Percentiles rank a stretch among this genome's conserved stretches.
These are phyloP conservation scores for Spiromastix sp. DNA, from an alignment of 2,329 filamentous ascomycete species.

Conservation along the genomic window DNA sequence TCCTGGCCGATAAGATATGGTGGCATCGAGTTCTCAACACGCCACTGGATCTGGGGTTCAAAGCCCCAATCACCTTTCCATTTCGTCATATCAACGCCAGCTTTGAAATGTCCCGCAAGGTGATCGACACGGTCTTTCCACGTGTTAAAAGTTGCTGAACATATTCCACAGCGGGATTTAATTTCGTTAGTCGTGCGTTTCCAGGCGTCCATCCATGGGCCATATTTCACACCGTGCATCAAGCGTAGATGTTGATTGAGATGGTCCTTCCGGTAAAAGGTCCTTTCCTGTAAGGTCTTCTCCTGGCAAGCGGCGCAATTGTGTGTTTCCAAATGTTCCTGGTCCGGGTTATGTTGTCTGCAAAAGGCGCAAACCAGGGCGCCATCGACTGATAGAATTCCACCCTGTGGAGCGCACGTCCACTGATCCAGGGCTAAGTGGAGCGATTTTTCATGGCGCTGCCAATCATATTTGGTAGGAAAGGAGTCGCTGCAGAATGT, in stretches of 20 bases:
- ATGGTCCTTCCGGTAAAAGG: slow-evolving; percentile 54
- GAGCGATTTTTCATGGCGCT: slow-evolving; percentile 48
- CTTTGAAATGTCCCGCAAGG: slow-evolving; percentile 30
- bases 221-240: slow-evolving; percentile 49
- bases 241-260: slow-evolving; percentile 50
- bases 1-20: slow-evolving; percentile 28
- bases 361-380: slow-evolving; percentile 50
- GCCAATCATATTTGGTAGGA: slow-evolving; percentile 49
- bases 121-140: slow-evolving; percentile 37
- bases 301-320: slow-evolving; percentile 50
- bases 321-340: slow-evolving; percentile 49
- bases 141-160: slow-evolving; percentile 27
- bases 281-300: slow-evolving; percentile 49
- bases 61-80: slow-evolving; percentile 35
- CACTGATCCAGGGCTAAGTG: slow-evolving; percentile 48
- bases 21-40: slow-evolving; percentile 27
- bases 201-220: slow-evolving; percentile 47
- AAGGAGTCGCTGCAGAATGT: slow-evolving; percentile 50
- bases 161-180: slow-evolving; percentile 39
- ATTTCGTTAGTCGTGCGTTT: slow-evolving; percentile 46
- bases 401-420: slow-evolving; percentile 51
- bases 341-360: slow-evolving; percentile 41
- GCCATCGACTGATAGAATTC: slow-evolving; percentile 39
- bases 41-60: slow-evolving; percentile 24
- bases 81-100: slow-evolving; percentile 26